Percentiles rank a stretch among this genome's conserved stretches.
Evolutionary conservation across 306 rosid genomes (phyloP).

Genomic region (Coriaria nepalensis): DNA sequence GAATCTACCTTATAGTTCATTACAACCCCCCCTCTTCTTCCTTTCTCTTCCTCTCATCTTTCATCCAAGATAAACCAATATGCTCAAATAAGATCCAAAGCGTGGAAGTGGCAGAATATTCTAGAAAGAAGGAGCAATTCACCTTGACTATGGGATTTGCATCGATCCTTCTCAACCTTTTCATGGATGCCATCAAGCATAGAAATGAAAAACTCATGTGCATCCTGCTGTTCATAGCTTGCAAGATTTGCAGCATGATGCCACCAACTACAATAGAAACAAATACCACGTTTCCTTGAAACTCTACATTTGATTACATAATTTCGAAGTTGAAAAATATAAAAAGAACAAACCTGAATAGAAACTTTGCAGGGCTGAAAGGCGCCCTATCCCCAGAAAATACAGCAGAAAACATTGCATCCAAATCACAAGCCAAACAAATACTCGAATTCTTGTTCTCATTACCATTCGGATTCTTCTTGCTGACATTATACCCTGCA

Average conservation of each 20-base stretch:
- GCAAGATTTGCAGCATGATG: slow-evolving; percentile 91
- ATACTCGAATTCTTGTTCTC: slow-evolving; percentile 27
- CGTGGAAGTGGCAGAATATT: slow-evolving; percentile 6
- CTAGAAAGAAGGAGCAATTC: slow-evolving; percentile 13
- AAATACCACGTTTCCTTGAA: background rate
- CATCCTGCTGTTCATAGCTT: slow-evolving; percentile 95
- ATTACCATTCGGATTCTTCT: slow-evolving; percentile 21
- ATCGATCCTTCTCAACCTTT: slow-evolving; percentile 65
- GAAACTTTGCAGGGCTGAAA: slow-evolving; percentile 83
- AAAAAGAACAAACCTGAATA: slow-evolving; percentile 47
- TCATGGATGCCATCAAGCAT: slow-evolving; percentile 93
- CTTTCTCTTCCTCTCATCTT: background rate
- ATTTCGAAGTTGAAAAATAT: no score
- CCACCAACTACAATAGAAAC: slow-evolving; percentile 72
- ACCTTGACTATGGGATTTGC: slow-evolving; percentile 69
- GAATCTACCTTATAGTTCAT: background rate
- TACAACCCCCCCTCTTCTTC: background rate
- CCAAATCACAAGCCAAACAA: slow-evolving; percentile 83
- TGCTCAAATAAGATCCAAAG: slow-evolving; percentile 1
- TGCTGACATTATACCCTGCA: slow-evolving; percentile 11
- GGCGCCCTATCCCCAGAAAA: slow-evolving; percentile 75
- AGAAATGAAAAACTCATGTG: slow-evolving; percentile 96
- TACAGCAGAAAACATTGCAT: slow-evolving; percentile 62
- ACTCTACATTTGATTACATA: background rate
- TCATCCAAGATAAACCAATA: background rate